Conservation (phyloP, 1,284 basidiomycete genomes). For the Fomitopsis betulina region DNA sequence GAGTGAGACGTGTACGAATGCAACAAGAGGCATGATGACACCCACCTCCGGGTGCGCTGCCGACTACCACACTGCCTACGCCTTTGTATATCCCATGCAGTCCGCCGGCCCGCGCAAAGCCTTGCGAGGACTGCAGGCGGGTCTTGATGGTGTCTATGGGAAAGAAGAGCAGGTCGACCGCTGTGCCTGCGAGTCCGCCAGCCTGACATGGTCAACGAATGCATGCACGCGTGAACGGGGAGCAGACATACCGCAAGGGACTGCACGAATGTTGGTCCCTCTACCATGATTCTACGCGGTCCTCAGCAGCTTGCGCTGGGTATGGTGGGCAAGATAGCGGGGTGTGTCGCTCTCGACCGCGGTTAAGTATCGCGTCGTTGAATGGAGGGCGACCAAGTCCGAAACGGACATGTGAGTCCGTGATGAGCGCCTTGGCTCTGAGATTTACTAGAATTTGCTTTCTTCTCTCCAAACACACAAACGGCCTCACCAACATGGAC, state of each 20-base stretch:
- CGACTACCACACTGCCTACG: slow-evolving; percentile 91
- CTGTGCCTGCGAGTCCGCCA: slow-evolving; percentile 83
- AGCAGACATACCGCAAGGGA: slow-evolving; percentile 21
- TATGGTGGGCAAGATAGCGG: not conserved
- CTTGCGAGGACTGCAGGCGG: slow-evolving; percentile 84
- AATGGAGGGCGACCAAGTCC: not conserved
- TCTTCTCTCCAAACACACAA: not conserved
- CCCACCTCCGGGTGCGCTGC: slow-evolving; percentile 93
- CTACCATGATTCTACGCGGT: not conserved
- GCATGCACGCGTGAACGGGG: not conserved
- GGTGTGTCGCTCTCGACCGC: not conserved
- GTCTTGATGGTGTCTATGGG: slow-evolving; percentile 98
- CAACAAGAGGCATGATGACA: slow-evolving; percentile 3
- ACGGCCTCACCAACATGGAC: slow-evolving; percentile 23
- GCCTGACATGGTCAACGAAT: slow-evolving; percentile 43
- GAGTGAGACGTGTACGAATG: not conserved
- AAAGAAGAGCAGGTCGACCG: slow-evolving; percentile 94
- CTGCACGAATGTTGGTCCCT: slow-evolving; percentile 23
- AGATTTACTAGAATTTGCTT: not conserved
- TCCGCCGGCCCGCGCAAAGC: slow-evolving; percentile 85
- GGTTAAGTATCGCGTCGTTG: not conserved
- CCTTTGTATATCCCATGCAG: slow-evolving; percentile 94
- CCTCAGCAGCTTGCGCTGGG: not conserved
- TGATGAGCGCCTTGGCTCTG: not conserved
- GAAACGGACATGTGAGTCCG: not conserved